These are phyloP conservation scores for Schizothecium vesticola DNA, from an alignment of 495 filamentous ascomycete species.

Conservation along the genomic window DNA sequence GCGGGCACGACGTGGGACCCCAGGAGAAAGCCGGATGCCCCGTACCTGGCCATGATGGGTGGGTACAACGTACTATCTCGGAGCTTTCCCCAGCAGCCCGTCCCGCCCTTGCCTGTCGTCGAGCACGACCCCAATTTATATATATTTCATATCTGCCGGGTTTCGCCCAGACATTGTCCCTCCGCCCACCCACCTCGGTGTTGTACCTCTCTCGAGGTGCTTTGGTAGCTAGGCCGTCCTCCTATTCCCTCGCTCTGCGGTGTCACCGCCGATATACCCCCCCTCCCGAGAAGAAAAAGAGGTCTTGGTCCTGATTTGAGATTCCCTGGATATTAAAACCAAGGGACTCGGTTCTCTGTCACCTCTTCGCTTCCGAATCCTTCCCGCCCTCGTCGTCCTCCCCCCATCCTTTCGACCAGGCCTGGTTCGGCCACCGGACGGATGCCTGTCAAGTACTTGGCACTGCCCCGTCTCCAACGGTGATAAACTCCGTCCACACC, in stretches of 20 bases:
- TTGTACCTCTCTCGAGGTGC: background rate
- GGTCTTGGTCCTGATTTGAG: background rate
- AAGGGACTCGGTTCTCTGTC: background rate
- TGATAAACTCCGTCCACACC: conserved; percentile 5
- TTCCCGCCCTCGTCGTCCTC: conserved; percentile 8
- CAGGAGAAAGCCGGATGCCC: background rate
- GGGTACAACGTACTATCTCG: background rate
- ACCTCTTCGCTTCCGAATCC: conserved; percentile 2
- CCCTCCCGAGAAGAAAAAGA: background rate
- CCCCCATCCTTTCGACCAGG: conserved; percentile 8
- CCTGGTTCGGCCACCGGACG: conserved; percentile 16
- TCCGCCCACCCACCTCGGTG: background rate
- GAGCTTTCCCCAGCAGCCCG: background rate
- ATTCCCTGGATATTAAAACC: background rate
- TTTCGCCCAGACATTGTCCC: background rate
- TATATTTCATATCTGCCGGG: conserved; percentile 4
- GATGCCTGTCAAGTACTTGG: conserved; percentile 15
- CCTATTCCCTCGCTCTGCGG: background rate
- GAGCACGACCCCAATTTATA: background rate
- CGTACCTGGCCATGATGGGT: background rate
- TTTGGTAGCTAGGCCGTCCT: conserved; percentile 5
- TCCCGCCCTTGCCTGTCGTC: background rate
- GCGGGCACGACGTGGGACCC: background rate
- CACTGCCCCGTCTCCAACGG: conserved; percentile 16
- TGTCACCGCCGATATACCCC: background rate